Evolutionary conservation across 805 yeast species (phyloP), one percentile per base, ranked within the genome.

Genomic region (Debaryomyces tyrocola): DNA sequence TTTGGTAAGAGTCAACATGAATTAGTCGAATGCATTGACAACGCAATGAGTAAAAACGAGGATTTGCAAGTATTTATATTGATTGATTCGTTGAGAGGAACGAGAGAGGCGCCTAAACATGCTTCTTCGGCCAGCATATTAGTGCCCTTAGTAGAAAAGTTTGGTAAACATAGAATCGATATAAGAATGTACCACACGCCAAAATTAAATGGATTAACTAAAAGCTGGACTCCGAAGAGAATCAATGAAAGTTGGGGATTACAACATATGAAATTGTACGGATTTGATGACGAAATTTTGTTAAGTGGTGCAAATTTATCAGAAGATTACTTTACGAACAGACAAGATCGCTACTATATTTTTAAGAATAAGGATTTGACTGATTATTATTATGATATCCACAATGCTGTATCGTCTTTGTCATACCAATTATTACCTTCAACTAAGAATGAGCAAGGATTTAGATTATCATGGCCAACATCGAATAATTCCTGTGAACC

Each of bases 211-310:
- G 96, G 96, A 0, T 59, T 88, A 48, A 77, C 80, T 46, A 83
- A 84, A 58, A 54, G 67, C 7, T 39, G 87, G 37, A 75, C 90
- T 2, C 99, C 99, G 0, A 84, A 79, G 48, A 77, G 99, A 51
- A 74, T 92, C 52, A 90, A 91, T 64, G 99, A 94, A 68, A 91
- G 95, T 3, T 80, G 78, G 69, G 99, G 99, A 0, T 75, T 94
- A 43, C 99, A 94, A 64, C 99, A 94, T 62, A 94, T 94, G 98
- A 94, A 94, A 63, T 77, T 94, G 24, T 94, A 94, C 63, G 99
- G 99, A 1, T 83, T 91, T 58, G 99, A 94, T 63, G 82, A 90
- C 57, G 96, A 91, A 60, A 82, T 94, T 36, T 78, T 94, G 15
- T 74, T 94, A 28, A 80, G 87, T 14, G 99, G 98, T 6, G 99